Evolutionary conservation across 2,329 filamentous ascomycete species (phyloP).

Genomic region (Sporothrix pseudoabietina): DNA sequence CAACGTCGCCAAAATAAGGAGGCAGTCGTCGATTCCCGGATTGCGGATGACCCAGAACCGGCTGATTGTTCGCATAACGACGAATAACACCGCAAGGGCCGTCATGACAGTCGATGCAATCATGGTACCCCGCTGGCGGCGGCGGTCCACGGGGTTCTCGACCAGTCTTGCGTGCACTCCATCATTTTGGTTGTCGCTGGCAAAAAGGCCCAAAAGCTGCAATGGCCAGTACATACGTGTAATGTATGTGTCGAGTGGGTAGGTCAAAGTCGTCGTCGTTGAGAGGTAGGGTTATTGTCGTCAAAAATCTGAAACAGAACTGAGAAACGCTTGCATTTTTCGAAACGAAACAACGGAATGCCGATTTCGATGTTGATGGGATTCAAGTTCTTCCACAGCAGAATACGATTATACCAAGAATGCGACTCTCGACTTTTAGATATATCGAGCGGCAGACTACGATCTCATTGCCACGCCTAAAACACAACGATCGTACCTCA

Average conservation of each 20-base stretch:
- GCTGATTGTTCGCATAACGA: slow-evolving; percentile 34
- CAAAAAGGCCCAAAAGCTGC: not conserved
- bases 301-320: not conserved
- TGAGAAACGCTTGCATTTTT: not conserved
- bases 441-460: not conserved
- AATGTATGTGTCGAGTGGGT: not conserved
- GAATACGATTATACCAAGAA: not conserved
- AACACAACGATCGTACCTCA: not conserved
- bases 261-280: not conserved
- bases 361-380: not conserved
- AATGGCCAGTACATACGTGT: not conserved
- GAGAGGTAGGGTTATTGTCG: not conserved
- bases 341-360: not conserved
- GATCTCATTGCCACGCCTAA: not conserved
- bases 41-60: slow-evolving; percentile 36
- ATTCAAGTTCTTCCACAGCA: not conserved
- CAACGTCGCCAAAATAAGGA: slow-evolving; percentile 34
- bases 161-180: not conserved
- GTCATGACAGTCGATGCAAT: slow-evolving; percentile 19
- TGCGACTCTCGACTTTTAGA: not conserved
- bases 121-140: not conserved
- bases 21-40: slow-evolving; percentile 36
- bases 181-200: not conserved
- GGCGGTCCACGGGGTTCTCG: not conserved
- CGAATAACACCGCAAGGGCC: slow-evolving; percentile 30